Base-by-base conservation (phyloP, 176 grass and related monocot species). In the Otatea glauca region DNA sequence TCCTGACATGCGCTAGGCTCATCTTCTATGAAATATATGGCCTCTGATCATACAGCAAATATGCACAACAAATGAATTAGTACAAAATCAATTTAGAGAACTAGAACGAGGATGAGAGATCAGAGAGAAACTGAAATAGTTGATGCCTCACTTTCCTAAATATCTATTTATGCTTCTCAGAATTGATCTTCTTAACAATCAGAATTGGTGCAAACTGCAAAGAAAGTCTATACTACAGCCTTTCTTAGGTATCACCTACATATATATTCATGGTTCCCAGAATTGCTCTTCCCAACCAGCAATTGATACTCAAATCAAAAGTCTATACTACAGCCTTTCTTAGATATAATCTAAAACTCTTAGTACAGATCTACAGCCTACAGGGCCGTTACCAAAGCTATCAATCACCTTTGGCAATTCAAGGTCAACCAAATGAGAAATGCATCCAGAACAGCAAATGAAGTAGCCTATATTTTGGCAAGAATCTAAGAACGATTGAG, bases 21-120 rank as follows among this genome's bases (percentile, higher is more conserved):
- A 81, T 88, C 85, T 76, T 44, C 89, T 80, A 34, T 18, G 25
- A 65, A 76, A 74, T 54, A 16, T 32, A 34, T 32, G 80, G 37
- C 34, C 18, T 73, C 59, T 43, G 68, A 48, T 0, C 45, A 84
- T 84, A 55, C n/a, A 81, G 9, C 16, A 64, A 80, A 59, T 73
- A 75, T 37, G 61, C 37, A 74, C 9, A 69, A 21, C n/a, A 24
- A 70, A 89, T 42, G 35, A 71, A 67, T 47, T 7, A 16, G 32
- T 17, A 16, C 11, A 9, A 20, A 42, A 9, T 27, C 50, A 47
- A 20, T 24, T 65, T 71, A 62, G 45, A 85, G 25, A 68, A 50
- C 11, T 34, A 81, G 42, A 83, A 63, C 44, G 35, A 44, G 34
- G 45, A 79, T 50, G 25, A 39, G 15, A 50, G 62, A 16, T 76